Conservation (phyloP, 192 early-diverging fungal genomes). For the Coemansia sp. region DNA sequence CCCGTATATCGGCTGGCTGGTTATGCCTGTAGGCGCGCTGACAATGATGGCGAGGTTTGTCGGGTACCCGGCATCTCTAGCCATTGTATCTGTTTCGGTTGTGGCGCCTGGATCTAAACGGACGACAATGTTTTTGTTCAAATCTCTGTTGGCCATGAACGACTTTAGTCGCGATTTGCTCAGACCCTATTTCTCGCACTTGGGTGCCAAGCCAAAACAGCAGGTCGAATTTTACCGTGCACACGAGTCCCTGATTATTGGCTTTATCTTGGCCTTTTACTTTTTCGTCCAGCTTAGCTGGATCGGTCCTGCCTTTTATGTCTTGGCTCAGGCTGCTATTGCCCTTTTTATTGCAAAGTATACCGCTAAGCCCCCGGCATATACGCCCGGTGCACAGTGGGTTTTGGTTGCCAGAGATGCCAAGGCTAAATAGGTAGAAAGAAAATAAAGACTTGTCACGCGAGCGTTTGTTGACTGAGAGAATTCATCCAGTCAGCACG, state of each 20-base stretch:
- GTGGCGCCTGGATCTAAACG: conserved; percentile 31
- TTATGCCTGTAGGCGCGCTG: conserved; percentile 34
- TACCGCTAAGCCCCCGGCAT: conserved; percentile 30
- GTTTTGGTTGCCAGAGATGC: conserved; percentile 3
- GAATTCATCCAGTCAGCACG: background rate
- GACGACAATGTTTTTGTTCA: conserved; percentile 43
- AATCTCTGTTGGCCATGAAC: conserved; percentile 49
- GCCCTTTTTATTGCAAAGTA: conserved; percentile 42
- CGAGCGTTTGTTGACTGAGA: background rate
- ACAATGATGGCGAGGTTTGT: conserved; percentile 49
- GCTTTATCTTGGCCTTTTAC: conserved; percentile 49
- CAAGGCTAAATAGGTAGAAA: background rate
- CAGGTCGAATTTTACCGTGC: conserved; percentile 40
- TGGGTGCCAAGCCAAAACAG: conserved; percentile 48
- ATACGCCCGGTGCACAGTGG: conserved; percentile 36
- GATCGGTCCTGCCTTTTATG: conserved; percentile 50
- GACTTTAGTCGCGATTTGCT: conserved; percentile 52
- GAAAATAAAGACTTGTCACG: no score
- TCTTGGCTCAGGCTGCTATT: conserved; percentile 46
- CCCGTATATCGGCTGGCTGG: conserved; percentile 49
- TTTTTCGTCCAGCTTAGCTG: conserved; percentile 53
- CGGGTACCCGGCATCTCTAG: conserved; percentile 33
- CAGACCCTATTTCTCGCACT: conserved; percentile 42
- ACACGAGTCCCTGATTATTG: conserved; percentile 39
- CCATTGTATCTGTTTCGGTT: conserved; percentile 22